A percentile compares a stretch with the other conserved stretches of the same genome.
Evolutionary conservation across 179 eudicot species (phyloP).

Genomic region (Pouteria campechiana): DNA sequence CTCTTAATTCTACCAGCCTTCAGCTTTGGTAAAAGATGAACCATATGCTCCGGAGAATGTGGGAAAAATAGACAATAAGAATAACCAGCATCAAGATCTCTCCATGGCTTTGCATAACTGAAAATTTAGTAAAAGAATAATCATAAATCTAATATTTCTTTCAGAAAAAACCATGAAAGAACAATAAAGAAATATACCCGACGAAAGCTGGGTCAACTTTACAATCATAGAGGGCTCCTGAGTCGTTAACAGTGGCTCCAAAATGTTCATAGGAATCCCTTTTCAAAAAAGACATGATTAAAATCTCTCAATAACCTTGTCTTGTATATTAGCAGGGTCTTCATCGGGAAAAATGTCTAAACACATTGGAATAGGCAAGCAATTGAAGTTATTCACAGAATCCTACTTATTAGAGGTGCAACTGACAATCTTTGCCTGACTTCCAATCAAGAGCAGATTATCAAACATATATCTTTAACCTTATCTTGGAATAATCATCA

Average conservation of each 20-base stretch:
- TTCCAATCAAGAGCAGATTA: no score
- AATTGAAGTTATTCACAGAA: no score
- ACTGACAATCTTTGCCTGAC: no score
- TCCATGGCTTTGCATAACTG: constrained; percentile 56
- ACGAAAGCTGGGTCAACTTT: constrained; percentile 59
- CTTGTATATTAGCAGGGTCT: no score
- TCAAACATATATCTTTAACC: no score
- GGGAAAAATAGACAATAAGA: constrained; percentile 74
- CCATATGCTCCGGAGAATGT: constrained; percentile 63
- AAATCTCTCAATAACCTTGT: no score
- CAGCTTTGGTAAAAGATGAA: constrained; percentile 23
- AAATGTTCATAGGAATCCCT: constrained; percentile 18
- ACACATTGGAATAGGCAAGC: no score
- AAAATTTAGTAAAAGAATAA: background rate
- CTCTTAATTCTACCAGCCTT: constrained; percentile 20
- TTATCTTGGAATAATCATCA: no score
- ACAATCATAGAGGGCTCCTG: constrained; percentile 47
- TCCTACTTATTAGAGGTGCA: no score
- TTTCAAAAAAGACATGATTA: background rate
- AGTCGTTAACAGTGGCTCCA: constrained; percentile 22
- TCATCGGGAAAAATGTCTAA: no score
- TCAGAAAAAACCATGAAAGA: background rate
- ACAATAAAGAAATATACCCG: constrained; percentile 33
- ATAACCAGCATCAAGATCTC: constrained; percentile 55
- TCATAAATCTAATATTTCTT: background rate